Evolutionary conservation across 2,329 filamentous ascomycete genomes (phyloP), one percentile per base, ranked within the genome.

Genomic region (Microdochium paspali): DNA sequence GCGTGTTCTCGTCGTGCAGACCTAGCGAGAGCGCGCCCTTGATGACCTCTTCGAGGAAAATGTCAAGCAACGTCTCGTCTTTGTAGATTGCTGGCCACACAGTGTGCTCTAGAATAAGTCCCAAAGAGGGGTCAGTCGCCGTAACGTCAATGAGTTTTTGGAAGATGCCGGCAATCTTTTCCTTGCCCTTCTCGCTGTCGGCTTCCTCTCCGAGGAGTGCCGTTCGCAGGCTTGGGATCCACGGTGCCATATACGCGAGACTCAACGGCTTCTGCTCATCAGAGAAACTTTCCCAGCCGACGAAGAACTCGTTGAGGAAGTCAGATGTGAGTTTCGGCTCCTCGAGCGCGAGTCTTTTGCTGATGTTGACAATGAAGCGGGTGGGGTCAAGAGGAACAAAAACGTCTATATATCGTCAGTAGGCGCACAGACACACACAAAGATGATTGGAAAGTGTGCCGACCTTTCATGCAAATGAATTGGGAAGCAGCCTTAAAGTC

Each of bases 271-370:
- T 80, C 57, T 86, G 82, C 48, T 84, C 77, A 28, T 82, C 77
- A 1, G 79, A 74, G 54, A 85, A 82, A 56, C 80, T 84, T 53
- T 84, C 80, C 82, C 82, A 86, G 18, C 82, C 80, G 23, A 84
- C 79, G 49, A 86, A 85, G 58, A 86, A 86, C 56, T 85, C 82
- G n/a, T 82, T 84, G 32, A 86, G 58, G 55, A 86, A 86, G 56
- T 86, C 82, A 7, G 74, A 76, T 1, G 82, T 85, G 7, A 86
- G 69, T 54, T 84, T 81, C 21, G 82, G 79, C 56, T 86, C 82
- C 20, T 80, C 74, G 25, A 68, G 63, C 9, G 82, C 81, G 15
- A 86, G 66, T 51, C 79, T 75, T 55, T 74, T 76, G 65, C 82
- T 85, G 44, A 85, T 81, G 44, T 76, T 74, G 54, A 85, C 67